A percentile compares a stretch with the other conserved stretches of the same genome.
phyloP scores from a whole-genome alignment of 306 rosid genomes.

The Quercus alba region DNA sequence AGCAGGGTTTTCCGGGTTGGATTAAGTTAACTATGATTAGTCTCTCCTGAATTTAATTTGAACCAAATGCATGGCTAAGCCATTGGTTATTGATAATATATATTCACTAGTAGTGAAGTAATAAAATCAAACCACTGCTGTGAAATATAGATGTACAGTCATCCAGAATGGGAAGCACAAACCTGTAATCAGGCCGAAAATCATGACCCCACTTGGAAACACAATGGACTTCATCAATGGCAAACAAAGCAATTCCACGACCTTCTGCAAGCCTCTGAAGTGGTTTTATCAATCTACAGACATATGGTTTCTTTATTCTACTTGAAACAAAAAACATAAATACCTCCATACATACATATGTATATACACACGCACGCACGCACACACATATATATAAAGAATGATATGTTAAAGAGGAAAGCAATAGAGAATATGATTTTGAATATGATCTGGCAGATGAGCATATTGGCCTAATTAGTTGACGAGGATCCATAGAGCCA shows the following conservation, averaged over 20 bases:
- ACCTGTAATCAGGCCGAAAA: constrained; percentile 96
- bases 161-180: constrained; percentile 10
- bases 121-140: not conserved
- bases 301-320: not conserved
- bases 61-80: not conserved
- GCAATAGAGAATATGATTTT: too few relatives aligned
- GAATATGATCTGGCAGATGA: too few relatives aligned
- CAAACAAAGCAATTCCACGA: constrained; percentile 84
- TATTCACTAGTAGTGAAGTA: not conserved
- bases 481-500: too few relatives aligned
- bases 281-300: constrained; percentile 66
- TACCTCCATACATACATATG: too few relatives aligned
- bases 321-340: too few relatives aligned
- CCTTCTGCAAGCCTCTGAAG: constrained; percentile 75
- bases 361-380: rapidly evolving
- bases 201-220: constrained; percentile 98
- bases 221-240: constrained; percentile 94
- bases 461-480: too few relatives aligned
- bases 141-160: not conserved
- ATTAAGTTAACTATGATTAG: not conserved
- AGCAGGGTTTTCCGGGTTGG: not conserved
- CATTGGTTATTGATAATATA: not conserved
- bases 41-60: not conserved
- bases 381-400: too few relatives aligned
- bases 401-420: too few relatives aligned